Base-by-base conservation (phyloP, 371 early-diverging fungal genomes). In the Apophysomyces sp. region DNA sequence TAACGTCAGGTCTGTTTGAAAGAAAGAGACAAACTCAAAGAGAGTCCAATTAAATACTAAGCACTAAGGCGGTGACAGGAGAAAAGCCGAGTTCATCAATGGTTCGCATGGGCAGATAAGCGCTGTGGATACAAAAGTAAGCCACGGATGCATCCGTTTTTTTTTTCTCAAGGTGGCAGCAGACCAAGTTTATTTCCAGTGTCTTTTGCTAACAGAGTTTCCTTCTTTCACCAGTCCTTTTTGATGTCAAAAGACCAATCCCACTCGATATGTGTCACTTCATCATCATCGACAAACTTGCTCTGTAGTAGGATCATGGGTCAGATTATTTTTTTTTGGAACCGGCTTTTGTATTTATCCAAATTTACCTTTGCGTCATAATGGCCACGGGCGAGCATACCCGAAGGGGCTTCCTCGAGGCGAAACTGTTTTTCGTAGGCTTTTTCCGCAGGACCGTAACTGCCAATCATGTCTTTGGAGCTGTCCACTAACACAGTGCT, bases 401-500 rank as follows among this genome's bases (percentile, higher is more conserved):
- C 96, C 36, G 83, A 82, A 21, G 97, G 97, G 15, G 96, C 95
- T 68, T 91, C 92, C 65, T 94, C 92, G 2, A 71, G 5, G 31
- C 73, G 71, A 77, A 96, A 94, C 79, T 80, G 87, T 78, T 91
- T 92, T 66, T 89, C 91, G 69, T 93, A 92, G 44, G 85, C 60
- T 28, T 86, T 84, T 36, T 78, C 64, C 36, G 80, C 70, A 31
- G 97, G 96, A 30, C 95, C 96, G 61, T 93, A 97, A 65, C 91
- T 90, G 57, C 96, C 97, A 62, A 95, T 81, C 96, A 97, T 96
- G 68, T 94, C 94, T 69, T 97, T 93, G 61, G 79, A 80, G 77
- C 87, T 91, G 69, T 95, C 96, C 40, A 96, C 94, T 87, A 41
- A 15, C 11, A 63, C 32, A 24, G 61, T 31, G n/a, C 18, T n/a